Conservation (phyloP, 306 rosid genomes). For the Medicago truncatula region DNA sequence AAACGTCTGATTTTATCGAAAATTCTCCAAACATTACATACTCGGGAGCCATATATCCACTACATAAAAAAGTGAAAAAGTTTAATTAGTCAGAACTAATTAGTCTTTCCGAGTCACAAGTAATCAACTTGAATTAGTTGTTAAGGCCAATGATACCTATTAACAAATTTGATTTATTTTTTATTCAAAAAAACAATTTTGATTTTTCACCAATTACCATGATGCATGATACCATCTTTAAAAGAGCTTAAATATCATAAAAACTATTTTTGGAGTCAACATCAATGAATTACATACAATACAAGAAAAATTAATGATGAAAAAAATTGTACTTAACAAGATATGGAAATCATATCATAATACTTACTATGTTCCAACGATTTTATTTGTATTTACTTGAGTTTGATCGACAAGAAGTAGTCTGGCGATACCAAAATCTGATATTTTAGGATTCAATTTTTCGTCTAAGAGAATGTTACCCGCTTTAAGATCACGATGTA, state of each 20-base stretch:
- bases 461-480: constrained; percentile 53
- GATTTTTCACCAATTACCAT: too few relatives aligned
- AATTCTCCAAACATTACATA: background rate
- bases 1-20: background rate
- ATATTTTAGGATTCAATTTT: constrained; percentile 48
- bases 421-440: constrained; percentile 58
- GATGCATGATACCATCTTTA: too few relatives aligned
- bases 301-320: background rate
- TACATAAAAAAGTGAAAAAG: background rate
- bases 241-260: too few relatives aligned
- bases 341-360: too few relatives aligned
- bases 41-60: background rate
- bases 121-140: too few relatives aligned
- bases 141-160: too few relatives aligned
- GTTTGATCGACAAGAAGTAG: constrained; percentile 45
- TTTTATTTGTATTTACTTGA: constrained; percentile 41
- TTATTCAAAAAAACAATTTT: too few relatives aligned
- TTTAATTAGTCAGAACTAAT: too few relatives aligned
- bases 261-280: too few relatives aligned
- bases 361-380: constrained; percentile 45
- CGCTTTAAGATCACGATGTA: constrained; percentile 20
- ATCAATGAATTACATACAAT: too few relatives aligned
- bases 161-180: too few relatives aligned
- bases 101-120: too few relatives aligned
- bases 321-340: background rate